Evolutionary conservation across 2,329 filamentous ascomycete species (phyloP), one percentile per base, ranked within the genome.

Genomic region (Claviceps sp.): DNA sequence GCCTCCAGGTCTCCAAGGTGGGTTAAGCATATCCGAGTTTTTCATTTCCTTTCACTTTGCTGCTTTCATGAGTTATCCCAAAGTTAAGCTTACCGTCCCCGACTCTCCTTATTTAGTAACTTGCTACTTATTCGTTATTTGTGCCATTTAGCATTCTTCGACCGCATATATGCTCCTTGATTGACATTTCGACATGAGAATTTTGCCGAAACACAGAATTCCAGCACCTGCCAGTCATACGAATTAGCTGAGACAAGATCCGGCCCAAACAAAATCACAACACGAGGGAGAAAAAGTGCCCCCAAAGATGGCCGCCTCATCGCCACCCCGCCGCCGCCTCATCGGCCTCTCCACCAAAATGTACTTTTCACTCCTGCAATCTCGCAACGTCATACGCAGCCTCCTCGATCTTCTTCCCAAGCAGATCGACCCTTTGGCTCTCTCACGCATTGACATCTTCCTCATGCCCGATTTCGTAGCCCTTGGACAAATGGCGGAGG

Each of bases 381-480:
- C 85, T 1, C 68, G 74, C 46, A 61, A 72, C 52, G 84, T 83
- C 62, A 69, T 79, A 62, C 58, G 65, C 49, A 67, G 67, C 6
- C 65, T 85, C 16, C 66, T 79, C 14, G 57, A 69, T 34, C 71
- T 71, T 8, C 63, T 77, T 34, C 41, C 63, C 72, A 20, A 66
- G 72, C 24, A 62, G 70, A 37, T 62, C 70, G 3, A 34, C 4
- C 61, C 70, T 20, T 63, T 68, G 34, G 63, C 71, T 50, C 63
- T 70, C 14, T 67, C 75, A 34, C 70, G 77, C 49, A 67, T 86
- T 55, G 82, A 88, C 65, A 73, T 91, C 58, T 89, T 89, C 66
- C 70, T 91, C 59, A 82, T 90, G 57, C 86, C 87, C 1, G 86
- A 91, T 67, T 86, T 88, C 62, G 67, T 91, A 50, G 81, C 84